Conservation (phyloP, 345 rosid genomes). For the Eucalyptus pauciflora region DNA sequence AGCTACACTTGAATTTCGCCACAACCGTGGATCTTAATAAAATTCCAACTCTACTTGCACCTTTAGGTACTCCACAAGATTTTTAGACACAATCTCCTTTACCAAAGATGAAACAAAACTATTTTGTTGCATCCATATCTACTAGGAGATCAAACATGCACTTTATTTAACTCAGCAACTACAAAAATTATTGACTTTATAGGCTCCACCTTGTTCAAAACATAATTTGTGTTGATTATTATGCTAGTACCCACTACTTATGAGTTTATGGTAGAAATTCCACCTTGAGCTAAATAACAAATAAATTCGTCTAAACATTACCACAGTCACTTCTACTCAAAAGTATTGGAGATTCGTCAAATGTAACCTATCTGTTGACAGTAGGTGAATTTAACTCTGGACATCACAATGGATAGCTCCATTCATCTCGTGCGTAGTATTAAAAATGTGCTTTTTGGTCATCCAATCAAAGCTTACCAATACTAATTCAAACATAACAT, state of each 20-base stretch:
- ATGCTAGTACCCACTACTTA: background rate
- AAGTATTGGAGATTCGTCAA: background rate
- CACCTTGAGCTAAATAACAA: background rate
- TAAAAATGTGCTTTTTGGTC: background rate
- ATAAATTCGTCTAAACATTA: background rate
- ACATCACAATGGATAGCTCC: background rate
- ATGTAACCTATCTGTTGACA: background rate
- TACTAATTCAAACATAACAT: background rate
- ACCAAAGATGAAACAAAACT: background rate
- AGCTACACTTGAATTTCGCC: background rate
- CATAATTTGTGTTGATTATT: background rate
- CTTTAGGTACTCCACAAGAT: background rate
- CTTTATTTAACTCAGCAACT: background rate
- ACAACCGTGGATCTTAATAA: background rate
- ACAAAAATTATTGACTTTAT: background rate
- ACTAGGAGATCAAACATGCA: background rate
- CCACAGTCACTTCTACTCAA: background rate
- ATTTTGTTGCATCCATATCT: background rate
- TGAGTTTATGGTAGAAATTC: background rate
- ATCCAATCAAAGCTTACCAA: background rate
- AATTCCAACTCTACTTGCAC: background rate
- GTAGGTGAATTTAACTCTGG: background rate
- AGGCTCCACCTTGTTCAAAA: background rate
- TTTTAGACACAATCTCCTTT: background rate
- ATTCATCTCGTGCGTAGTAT: background rate